Base-by-base conservation (phyloP, 2,329 filamentous ascomycete species). In the Colletotrichum chlorophyti region DNA sequence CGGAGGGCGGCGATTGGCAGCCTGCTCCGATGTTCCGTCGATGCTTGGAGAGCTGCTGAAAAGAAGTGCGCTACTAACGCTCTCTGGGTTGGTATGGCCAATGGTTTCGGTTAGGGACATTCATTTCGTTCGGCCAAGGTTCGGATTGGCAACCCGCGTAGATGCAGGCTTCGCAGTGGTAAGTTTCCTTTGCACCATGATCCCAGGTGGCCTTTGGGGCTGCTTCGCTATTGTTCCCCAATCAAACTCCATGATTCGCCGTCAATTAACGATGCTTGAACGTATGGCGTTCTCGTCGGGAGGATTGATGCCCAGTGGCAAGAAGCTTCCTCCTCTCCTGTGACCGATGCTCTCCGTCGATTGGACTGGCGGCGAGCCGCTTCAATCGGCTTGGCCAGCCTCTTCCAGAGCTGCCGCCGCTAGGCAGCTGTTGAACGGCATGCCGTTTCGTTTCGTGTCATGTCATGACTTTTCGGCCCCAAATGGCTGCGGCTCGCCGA, bases 391-490 rank as follows among this genome's bases (percentile, higher is more conserved):
- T 8, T 38, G 31, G 31, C 31, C 5, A 15, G 6, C 24, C 24
- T 43, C n/a, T 11, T 31, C n/a, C 19, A 31, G 26, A 42, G 21
- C 26, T 38, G 32, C 57, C 43, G 51, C 40, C 38, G 38, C 57
- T 40, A 49, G 51, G 32, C 38, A 45, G 34, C n/a, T 9, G 21
- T 11, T 10, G 27, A 19, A 14, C 8, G 12, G 26, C n/a, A 43
- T 49, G 19, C 31, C 17, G 50, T 55, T 43, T 51, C 55, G 51
- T 31, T 27, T 57, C 51, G 51, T 43, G 57, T 49, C 50, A 54
- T 45, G 42, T 43, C 11, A 24, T 49, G 19, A 29, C 49, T 38
- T 27, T 21, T 17, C 12, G 15, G 29, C n/a, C 14, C 17, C 15
- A 10, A 26, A 40, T 34, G 21, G 19, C 38, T 50, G 43, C 43